A percentile compares a stretch with the other conserved stretches of the same genome.
These are phyloP conservation scores for Naganishia friedmannii DNA, from an alignment of 768 basidiomycete genomes.

Conservation along the genomic window DNA sequence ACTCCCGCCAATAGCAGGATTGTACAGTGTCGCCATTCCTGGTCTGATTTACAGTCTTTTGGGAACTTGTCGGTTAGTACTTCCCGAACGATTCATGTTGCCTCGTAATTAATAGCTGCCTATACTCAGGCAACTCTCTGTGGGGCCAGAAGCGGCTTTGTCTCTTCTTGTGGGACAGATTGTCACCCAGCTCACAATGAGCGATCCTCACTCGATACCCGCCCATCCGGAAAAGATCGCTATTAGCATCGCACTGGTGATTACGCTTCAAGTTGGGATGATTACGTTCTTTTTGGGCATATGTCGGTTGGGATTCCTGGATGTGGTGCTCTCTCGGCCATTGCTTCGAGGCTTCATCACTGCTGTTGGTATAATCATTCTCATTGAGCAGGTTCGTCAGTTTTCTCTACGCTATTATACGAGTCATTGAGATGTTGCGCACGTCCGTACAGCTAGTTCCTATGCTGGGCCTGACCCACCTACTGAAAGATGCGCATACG, in stretches of 20 bases:
- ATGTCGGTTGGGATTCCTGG: conserved; percentile 84
- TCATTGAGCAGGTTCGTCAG: conserved; percentile 62
- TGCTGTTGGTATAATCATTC: conserved; percentile 78
- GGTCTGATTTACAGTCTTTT: conserved; percentile 85
- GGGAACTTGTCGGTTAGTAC: conserved; percentile 64
- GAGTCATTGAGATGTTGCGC: conserved; percentile 2
- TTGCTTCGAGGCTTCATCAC: conserved; percentile 82
- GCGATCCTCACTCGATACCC: conserved; percentile 55
- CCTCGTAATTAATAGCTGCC: not conserved
- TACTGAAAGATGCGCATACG: conserved; percentile 35
- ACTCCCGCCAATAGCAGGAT: conserved; percentile 76
- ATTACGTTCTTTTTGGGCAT: conserved; percentile 82
- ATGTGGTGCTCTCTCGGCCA: conserved; percentile 86
- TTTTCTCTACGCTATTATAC: not conserved
- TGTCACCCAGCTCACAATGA: conserved; percentile 65
- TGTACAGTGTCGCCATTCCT: conserved; percentile 83
- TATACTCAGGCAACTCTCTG: conserved; percentile 46
- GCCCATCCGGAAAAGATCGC: conserved; percentile 54
- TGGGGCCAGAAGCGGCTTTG: conserved; percentile 81
- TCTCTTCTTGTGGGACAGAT: conserved; percentile 84
- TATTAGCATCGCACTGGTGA: conserved; percentile 70
- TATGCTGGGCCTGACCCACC: conserved; percentile 71
- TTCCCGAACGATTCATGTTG: conserved; percentile 64
- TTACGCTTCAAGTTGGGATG: conserved; percentile 81
- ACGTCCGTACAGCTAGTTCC: conserved; percentile 70